A percentile compares a stretch with the other conserved stretches of the same genome.
These are phyloP conservation scores for Psilocybe tampanensis DNA, from an alignment of 768 basidiomycete genomes.

Conservation along the genomic window DNA sequence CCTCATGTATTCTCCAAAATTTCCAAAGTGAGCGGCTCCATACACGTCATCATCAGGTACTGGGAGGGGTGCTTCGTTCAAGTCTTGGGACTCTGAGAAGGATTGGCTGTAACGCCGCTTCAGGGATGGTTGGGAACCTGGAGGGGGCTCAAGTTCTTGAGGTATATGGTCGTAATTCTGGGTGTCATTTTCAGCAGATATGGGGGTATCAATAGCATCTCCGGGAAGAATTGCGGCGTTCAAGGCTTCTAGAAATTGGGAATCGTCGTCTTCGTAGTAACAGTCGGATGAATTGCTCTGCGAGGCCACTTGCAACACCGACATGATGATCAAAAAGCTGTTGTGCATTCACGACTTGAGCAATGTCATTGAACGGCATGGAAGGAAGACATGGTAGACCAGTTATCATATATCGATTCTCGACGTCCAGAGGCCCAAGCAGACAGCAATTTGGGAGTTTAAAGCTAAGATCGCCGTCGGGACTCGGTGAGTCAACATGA, in stretches of 20 bases:
- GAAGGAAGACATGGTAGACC: too few relatives aligned
- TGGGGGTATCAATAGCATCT: conserved; percentile 32
- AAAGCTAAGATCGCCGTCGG: too few relatives aligned
- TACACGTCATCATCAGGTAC: conserved; percentile 51
- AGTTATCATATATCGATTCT: too few relatives aligned
- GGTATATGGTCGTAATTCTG: conserved; percentile 16
- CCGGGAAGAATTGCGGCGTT: conserved; percentile 48
- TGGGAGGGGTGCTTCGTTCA: not conserved
- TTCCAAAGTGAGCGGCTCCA: conserved; percentile 79
- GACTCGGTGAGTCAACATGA: too few relatives aligned
- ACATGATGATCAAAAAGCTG: not conserved
- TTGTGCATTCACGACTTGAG: not conserved
- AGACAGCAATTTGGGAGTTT: too few relatives aligned
- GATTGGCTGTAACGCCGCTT: conserved; percentile 38
- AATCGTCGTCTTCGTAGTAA: conserved; percentile 57
- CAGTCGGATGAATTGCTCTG: conserved; percentile 53
- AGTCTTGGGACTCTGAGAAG: conserved; percentile 13
- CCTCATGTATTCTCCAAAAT: conserved; percentile 86
- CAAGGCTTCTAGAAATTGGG: conserved; percentile 54
- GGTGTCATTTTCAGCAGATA: conserved; percentile 10
- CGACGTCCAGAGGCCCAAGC: too few relatives aligned
- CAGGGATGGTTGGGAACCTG: conserved; percentile 39
- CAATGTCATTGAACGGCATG: not conserved
- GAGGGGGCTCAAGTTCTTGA: conserved; percentile 36
- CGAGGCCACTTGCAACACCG: conserved; percentile 18